Base-by-base conservation (phyloP, 2,329 filamentous ascomycete species). In the Arthrinium puccinioides region DNA sequence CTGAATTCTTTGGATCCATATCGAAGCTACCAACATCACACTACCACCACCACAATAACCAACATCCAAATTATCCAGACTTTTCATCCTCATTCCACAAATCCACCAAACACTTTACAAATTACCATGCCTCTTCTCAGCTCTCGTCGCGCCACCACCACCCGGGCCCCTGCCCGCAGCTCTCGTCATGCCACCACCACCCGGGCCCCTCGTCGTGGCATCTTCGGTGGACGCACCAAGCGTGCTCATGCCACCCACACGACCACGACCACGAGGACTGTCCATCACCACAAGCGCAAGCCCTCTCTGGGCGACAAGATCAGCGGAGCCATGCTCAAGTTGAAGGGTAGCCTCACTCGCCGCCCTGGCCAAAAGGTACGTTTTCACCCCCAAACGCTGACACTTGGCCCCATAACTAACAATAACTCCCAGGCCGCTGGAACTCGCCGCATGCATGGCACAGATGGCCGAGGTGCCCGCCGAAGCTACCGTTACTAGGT, bases 301-400 rank as follows among this genome's bases (percentile, higher is more conserved):
- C 71, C 76, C 4, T 76, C 71, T 26, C 66, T 89, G 46, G 82
- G 82, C 32, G 85, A 90, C 64, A 90, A 89, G 62, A 72, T 90
- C 49, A 80, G 74, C 34, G 86, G 86, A 14, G 84, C 84, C 1
- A 66, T 90, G 57, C 69, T 85, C 64, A 86, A 76, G 66, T 60
- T 90, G 45, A 79, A 78, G 59, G 85, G 86, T 7, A 76, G 67
- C 37, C 55, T 90, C 40, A 88, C 81, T 1, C 61, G 76, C 32
- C 70, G 78, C 27, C 81, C 84, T 3, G 85, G 80, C 18, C 63
- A 83, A 46, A 89, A 89, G 79, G 77, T 78, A 61, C 43, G 56
- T 29, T 42, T 47, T 27, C 51, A 20, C 11, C 21, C 1, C 7
- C 7, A 14, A n/a, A 16, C 19, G 25, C 9, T 4, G 25, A 20